Base-by-base conservation (phyloP, 768 basidiomycete genomes). In the Multifurca ochricompacta region DNA sequence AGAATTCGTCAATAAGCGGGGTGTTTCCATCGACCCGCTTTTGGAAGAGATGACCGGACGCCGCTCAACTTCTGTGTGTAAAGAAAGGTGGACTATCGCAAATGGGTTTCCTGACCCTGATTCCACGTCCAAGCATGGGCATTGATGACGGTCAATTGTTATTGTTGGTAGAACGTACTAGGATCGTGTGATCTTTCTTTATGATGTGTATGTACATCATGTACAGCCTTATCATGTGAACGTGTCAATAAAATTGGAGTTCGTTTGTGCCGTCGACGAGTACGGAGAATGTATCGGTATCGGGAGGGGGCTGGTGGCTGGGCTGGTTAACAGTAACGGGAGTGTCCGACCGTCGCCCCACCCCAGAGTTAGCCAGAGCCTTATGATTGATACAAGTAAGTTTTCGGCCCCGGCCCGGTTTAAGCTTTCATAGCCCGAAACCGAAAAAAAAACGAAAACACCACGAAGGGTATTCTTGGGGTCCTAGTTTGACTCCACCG, bases 71-170 rank as follows among this genome's bases (percentile, higher is more conserved):
- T n/a, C 2, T 42, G 25, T 34, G 23, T 18, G 28, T 8, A 16
- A 6, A 25, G 28, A 14, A 16, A 6, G 30, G n/a, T 25, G 30
- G 14, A 54, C 46, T 19, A 48, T 54, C 53, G 46, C 47, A 35
- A 45, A 48, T 25, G 53, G 46, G 42, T 19, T 54, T 54, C 18
- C 40, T 42, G 21, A 27, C 5, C 39, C 37, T 47, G 45, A 34
- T 53, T 39, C 47, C 46, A 42, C 53, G 53, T 48, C 42, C 47
- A 45, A 48, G 34, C 36, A 27, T 42, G 47, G 35, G 28, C 35
- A 32, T 37, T 40, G 23, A 28, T 25, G 25, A 23, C 25, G 45
- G 53, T 14, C 36, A 32, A 32, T 16, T 30, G 45, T 19, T 19
- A 28, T 21, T 40, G 41, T 42, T n/a, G 32, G 23, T 30, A 2